Evolutionary conservation across 1,284 basidiomycete genomes (phyloP).

Genomic region (Naganishia liquefaciens): DNA sequence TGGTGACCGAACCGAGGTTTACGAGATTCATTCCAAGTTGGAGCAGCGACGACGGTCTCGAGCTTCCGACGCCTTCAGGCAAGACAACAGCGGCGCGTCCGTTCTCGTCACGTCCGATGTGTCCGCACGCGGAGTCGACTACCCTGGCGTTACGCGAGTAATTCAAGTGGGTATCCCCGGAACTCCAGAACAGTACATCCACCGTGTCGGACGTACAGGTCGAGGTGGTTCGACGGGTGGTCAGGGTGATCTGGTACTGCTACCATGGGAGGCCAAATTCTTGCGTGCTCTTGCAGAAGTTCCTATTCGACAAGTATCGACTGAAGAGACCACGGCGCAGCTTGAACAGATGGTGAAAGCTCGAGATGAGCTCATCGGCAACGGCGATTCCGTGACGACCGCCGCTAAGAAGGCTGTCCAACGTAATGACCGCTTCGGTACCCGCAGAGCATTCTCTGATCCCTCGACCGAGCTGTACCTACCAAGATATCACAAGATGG

Average conservation of each 20-base stretch:
- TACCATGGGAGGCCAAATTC: constrained; percentile 80
- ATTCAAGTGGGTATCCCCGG: constrained; percentile 86
- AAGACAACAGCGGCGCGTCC: constrained; percentile 62
- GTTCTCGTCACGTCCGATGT: constrained; percentile 87
- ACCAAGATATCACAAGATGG: constrained; percentile 48
- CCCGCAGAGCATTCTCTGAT: not conserved
- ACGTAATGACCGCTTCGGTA: constrained; percentile 16
- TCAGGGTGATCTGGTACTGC: constrained; percentile 81
- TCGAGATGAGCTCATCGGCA: constrained; percentile 59
- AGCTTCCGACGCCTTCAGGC: constrained; percentile 69
- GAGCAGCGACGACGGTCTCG: constrained; percentile 66
- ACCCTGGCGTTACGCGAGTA: constrained; percentile 85
- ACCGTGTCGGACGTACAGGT: constrained; percentile 89
- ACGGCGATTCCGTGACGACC: constrained; percentile 33
- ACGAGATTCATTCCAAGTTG: constrained; percentile 86
- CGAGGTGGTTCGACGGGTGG: constrained; percentile 68
- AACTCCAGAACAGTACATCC: constrained; percentile 76
- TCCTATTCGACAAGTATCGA: constrained; percentile 66
- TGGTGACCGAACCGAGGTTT: constrained; percentile 61
- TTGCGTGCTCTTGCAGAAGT: constrained; percentile 68
- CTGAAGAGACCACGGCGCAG: constrained; percentile 60
- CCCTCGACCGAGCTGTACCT: constrained; percentile 24
- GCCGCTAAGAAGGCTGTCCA: constrained; percentile 15
- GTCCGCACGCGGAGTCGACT: constrained; percentile 86
- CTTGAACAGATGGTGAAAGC: constrained; percentile 59